Conservation (phyloP, 805 yeast species). For the Wickerhamiella parazyma region DNA sequence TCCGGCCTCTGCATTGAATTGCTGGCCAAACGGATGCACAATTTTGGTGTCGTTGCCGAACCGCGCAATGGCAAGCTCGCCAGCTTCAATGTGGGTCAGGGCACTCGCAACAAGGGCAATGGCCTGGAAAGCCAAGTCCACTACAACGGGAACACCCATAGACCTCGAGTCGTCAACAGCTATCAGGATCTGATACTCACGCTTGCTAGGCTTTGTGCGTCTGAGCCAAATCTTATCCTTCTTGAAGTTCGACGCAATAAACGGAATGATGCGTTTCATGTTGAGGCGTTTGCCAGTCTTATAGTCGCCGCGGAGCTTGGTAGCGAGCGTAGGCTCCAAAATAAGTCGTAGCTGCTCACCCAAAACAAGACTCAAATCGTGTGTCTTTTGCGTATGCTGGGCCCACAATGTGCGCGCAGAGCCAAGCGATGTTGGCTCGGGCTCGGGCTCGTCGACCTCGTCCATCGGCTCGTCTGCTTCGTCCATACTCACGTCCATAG, state of each 20-base stretch:
- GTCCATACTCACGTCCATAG: too few relatives aligned
- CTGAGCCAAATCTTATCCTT: slow-evolving; percentile 98
- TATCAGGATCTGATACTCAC: slow-evolving; percentile 95
- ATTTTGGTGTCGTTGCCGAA: slow-evolving; percentile 77
- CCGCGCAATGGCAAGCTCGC: slow-evolving; percentile 77
- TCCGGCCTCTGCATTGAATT: slow-evolving; percentile 73
- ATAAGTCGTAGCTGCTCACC: slow-evolving; percentile 89
- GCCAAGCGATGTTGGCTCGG: slow-evolving; percentile 16
- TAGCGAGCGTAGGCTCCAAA: slow-evolving; percentile 91
- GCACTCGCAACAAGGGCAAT: slow-evolving; percentile 91
- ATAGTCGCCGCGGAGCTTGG: slow-evolving; percentile 88
- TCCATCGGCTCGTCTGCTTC: slow-evolving; percentile 14
- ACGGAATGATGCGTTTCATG: slow-evolving; percentile 95
- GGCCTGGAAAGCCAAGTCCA: slow-evolving; percentile 85
- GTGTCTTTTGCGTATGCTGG: slow-evolving; percentile 68
- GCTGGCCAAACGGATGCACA: slow-evolving; percentile 81
- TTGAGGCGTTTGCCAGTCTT: slow-evolving; percentile 93
- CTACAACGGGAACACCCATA: slow-evolving; percentile 86
- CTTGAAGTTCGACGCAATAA: slow-evolving; percentile 93
- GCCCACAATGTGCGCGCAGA: slow-evolving; percentile 74
- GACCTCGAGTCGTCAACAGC: slow-evolving; percentile 96
- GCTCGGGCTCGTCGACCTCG: background rate
- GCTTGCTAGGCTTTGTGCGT: slow-evolving; percentile 91
- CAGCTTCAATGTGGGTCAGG: slow-evolving; percentile 83
- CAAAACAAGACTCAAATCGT: slow-evolving; percentile 71